These are phyloP conservation scores for Suhomyces atakaporum DNA, from an alignment of 1,139 yeast genomes.

Conservation along the genomic window DNA sequence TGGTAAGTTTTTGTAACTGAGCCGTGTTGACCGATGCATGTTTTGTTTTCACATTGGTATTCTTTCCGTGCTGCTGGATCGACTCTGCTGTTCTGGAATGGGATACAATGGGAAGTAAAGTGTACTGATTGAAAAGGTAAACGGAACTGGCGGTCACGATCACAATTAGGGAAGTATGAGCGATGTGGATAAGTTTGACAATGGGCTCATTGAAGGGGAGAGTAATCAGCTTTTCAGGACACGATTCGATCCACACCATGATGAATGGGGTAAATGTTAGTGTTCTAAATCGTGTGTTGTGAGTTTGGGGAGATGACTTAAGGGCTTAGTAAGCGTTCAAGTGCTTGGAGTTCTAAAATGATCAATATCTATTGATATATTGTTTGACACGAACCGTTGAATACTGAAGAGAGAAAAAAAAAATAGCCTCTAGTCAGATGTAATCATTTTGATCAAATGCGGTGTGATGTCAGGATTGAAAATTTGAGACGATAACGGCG, in stretches of 20 bases:
- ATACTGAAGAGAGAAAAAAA: no score
- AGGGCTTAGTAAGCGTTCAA: neutral
- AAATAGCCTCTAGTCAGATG: no score
- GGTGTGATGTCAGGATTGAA: no score
- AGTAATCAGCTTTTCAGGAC: conserved; percentile 37
- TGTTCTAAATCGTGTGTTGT: neutral
- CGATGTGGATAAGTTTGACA: conserved; percentile 29
- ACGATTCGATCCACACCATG: conserved; percentile 42
- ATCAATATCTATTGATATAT: no score
- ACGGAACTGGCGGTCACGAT: conserved; percentile 33
- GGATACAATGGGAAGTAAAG: conserved; percentile 38
- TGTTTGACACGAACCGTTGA: no score
- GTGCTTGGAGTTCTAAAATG: neutral
- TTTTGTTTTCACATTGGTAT: conserved; percentile 29
- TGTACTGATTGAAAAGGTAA: conserved; percentile 30
- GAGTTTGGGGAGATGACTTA: neutral
- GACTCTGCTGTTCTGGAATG: conserved; percentile 35
- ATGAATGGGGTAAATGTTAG: neutral
- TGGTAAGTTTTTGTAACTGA: conserved; percentile 28
- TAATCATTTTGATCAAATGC: no score
- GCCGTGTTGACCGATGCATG: conserved; percentile 30
- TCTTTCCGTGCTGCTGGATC: conserved; percentile 37
- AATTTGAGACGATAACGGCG: no score
- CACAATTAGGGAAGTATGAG: conserved; percentile 39
- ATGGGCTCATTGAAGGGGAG: conserved; percentile 25